Base-by-base conservation (phyloP, 78 protist species). In the Creolimax fragrantissima region DNA sequence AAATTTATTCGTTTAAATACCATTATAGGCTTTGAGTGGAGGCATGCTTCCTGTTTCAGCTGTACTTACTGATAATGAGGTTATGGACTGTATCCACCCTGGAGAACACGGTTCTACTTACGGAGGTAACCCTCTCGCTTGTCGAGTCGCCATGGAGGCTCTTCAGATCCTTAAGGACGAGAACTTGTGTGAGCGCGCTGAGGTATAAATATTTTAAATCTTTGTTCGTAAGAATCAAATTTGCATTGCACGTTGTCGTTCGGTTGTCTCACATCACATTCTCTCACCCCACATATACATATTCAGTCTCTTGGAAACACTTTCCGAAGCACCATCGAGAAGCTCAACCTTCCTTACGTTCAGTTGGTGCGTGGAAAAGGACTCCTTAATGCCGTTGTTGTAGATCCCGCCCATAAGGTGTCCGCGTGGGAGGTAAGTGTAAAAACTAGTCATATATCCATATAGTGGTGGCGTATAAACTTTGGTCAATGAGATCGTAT, bases 41-140 rank as follows among this genome's bases (percentile, higher is more conserved):
- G 99, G 99, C 35, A 45, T 97, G 44, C 66, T 93, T 67, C 99
- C 99, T 35, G 95, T 98, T 45, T 93, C 97, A 0, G 95, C 95
- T 7, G 99, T 97, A 5, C 94, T 98, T 47, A 67, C 96, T 24
- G 35, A 89, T 92, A 45, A 94, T 58, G 95, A 96, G 37, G 88
- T 97, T 67, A 96, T 96, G 96, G 85, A 83, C 85, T 35, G 45
- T 91, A 94, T 98, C 93, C 91, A 90, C 84, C 98, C 98, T 32
- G 99, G 99, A 37, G 90, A 81, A 84, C 99, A 99, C 94, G 99
- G 93, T 35, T 91, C 96, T 3, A 99, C 99, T 2, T 99, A 84
- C 84, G 99, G 99, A 3, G 99, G 99, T 67, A 95, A 95, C 93
- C 99, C 99, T 35, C 39, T 98, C 35, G 98, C 97, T 3, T 95